Conservation (phyloP, 148 eudicot species). For the Rhododendron vialii region DNA sequence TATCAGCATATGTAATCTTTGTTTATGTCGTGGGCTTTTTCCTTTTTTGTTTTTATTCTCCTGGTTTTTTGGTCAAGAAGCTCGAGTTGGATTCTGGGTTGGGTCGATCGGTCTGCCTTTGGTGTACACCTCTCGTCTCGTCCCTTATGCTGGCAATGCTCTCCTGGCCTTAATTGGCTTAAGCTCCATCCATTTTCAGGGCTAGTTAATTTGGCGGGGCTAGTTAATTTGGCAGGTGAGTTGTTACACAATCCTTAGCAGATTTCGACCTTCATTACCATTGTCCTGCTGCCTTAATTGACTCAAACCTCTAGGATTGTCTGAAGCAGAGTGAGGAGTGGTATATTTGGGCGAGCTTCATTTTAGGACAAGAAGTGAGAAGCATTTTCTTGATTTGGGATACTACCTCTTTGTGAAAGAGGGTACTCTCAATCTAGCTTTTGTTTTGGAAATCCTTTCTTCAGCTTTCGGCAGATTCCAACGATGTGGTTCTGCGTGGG, state of each 20-base stretch:
- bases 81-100: not conserved
- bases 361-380: too few species aligned
- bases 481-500: not conserved
- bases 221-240: too few species aligned
- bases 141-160: too few species aligned
- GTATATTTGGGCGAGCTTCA: too few species aligned
- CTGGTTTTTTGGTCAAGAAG: not conserved
- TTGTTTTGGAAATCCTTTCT: not conserved
- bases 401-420: not conserved
- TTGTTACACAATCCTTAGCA: too few species aligned
- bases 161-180: too few species aligned
- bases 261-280: too few species aligned
- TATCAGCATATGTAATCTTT: not conserved
- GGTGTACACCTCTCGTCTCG: not conserved
- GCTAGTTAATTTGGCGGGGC: too few species aligned
- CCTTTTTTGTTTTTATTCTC: not conserved
- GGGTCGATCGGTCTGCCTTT: not conserved
- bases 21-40: not conserved
- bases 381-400: not conserved
- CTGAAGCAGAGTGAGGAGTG: not conserved
- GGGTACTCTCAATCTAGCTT: not conserved
- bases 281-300: too few species aligned
- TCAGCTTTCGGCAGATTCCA: not conserved
- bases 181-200: too few species aligned
- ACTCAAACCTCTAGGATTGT: not conserved